Conservation (phyloP, 768 basidiomycete genomes). For the Suillus ampliporus region DNA sequence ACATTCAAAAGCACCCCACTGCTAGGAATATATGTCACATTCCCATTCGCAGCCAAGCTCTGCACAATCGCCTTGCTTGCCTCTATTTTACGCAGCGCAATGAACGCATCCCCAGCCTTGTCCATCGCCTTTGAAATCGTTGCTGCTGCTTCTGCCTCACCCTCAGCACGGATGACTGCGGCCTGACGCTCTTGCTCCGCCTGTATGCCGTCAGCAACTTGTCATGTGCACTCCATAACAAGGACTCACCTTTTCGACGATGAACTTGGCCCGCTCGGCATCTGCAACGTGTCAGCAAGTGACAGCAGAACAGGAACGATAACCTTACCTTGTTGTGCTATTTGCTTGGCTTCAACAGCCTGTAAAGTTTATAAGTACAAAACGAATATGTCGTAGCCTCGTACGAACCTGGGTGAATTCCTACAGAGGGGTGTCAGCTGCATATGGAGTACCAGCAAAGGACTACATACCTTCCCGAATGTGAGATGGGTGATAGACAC, state of each 20-base stretch:
- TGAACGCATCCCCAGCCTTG: slow-evolving; percentile 95
- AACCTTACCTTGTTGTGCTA: slow-evolving; percentile 92
- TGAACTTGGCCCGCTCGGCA: slow-evolving; percentile 98
- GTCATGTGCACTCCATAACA: not conserved
- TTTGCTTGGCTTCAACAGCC: slow-evolving; percentile 99
- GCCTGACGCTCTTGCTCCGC: slow-evolving; percentile 99
- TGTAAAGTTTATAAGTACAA: slow-evolving; percentile 22
- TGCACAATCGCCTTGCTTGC: slow-evolving; percentile 96
- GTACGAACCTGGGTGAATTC: slow-evolving; percentile 77
- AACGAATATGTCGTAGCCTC: slow-evolving; percentile 7
- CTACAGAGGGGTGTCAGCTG: slow-evolving; percentile 45
- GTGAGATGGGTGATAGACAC: slow-evolving; percentile 95
- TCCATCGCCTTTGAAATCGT: slow-evolving; percentile 92
- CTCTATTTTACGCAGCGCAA: slow-evolving; percentile 95
- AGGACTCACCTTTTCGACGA: slow-evolving; percentile 88
- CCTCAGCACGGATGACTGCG: slow-evolving; percentile 96
- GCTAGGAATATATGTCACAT: slow-evolving; percentile 90
- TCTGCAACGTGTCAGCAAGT: slow-evolving; percentile 53
- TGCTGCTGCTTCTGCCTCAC: slow-evolving; percentile 95
- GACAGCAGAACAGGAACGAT: too few species aligned
- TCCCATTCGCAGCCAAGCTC: slow-evolving; percentile 77
- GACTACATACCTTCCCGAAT: slow-evolving; percentile 73
- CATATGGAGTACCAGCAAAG: not conserved
- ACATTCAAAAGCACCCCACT: slow-evolving; percentile 85
- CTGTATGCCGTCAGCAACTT: slow-evolving; percentile 47